A percentile compares a stretch with the other conserved stretches of the same genome.
These are phyloP conservation scores for Breviolum minutum DNA, from an alignment of 73 alveolate genomes.

Conservation along the genomic window DNA sequence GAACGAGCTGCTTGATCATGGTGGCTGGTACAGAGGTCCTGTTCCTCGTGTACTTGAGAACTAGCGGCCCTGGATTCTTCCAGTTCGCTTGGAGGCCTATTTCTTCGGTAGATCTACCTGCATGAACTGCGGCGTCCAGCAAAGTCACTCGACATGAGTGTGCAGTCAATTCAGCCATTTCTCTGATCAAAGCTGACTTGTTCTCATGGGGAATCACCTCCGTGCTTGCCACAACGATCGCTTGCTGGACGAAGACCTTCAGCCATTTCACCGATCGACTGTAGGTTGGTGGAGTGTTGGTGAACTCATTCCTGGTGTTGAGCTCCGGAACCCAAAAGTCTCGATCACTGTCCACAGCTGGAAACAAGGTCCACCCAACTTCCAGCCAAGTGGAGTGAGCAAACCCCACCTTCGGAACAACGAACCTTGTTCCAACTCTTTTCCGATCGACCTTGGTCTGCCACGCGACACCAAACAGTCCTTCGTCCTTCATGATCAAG, in stretches of 20 bases:
- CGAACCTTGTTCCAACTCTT: conserved; percentile 27
- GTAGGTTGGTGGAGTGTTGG: background rate
- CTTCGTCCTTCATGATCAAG: background rate
- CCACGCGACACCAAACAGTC: conserved; percentile 27
- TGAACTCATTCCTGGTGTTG: background rate
- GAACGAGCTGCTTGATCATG: conserved; percentile 1
- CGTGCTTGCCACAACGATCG: background rate
- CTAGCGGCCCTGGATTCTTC: conserved; percentile 25
- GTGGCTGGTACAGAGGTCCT: background rate
- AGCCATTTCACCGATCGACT: background rate
- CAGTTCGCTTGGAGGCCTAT: conserved; percentile 40
- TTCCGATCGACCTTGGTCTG: conserved; percentile 49
- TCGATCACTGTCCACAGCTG: background rate
- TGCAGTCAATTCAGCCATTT: background rate
- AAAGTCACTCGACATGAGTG: conserved; percentile 11
- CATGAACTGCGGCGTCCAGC: conserved; percentile 28
- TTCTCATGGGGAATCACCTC: background rate
- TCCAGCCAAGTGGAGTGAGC: background rate
- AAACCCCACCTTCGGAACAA: conserved; percentile 1
- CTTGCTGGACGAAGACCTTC: background rate
- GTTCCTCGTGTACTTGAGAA: conserved; percentile 3
- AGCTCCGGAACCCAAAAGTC: conserved; percentile 17
- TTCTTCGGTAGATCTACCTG: background rate
- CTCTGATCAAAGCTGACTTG: background rate
- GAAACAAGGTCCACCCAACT: background rate